Evolutionary conservation across 129 eudicot species (phyloP).

Genomic region (Logfia minima): DNA sequence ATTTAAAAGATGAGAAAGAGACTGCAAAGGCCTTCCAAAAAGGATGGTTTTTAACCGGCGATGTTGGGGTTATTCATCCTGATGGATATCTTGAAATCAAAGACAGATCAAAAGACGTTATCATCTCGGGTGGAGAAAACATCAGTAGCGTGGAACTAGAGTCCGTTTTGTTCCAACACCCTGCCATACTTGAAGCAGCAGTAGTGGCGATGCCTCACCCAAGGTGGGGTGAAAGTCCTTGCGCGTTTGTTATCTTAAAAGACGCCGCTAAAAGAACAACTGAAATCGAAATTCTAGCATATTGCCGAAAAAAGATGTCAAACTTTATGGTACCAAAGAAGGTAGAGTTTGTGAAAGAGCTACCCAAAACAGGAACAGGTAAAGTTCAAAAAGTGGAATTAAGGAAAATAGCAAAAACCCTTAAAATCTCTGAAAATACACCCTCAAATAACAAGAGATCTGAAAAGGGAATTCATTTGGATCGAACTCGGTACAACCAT

Average conservation of each 20-base stretch:
- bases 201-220: conserved; percentile 63
- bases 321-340: conserved; percentile 48
- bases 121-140: conserved; percentile 61
- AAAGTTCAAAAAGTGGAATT: conserved; percentile 43
- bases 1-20: conserved; percentile 43
- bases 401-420: conserved; percentile 37
- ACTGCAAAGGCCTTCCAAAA: conserved; percentile 33
- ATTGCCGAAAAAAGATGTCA: conserved; percentile 44
- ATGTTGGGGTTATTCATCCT: conserved; percentile 50
- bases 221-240: conserved; percentile 58
- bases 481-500: conserved; percentile 8
- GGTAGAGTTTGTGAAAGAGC: conserved; percentile 33
- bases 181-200: conserved; percentile 50
- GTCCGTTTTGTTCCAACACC: conserved; percentile 35
- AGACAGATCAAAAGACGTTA: conserved; percentile 52
- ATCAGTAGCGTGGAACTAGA: conserved; percentile 61
- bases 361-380: conserved; percentile 52
- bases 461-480: neutral
- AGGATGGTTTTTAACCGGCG: conserved; percentile 53
- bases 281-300: conserved; percentile 37
- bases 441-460: neutral
- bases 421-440: conserved; percentile 13
- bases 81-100: conserved; percentile 61
- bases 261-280: neutral
- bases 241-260: conserved; percentile 45